Evolutionary conservation across 2,329 filamentous ascomycete species (phyloP), one percentile per base, ranked within the genome.

Genomic region (Diaporthe vaccinii): DNA sequence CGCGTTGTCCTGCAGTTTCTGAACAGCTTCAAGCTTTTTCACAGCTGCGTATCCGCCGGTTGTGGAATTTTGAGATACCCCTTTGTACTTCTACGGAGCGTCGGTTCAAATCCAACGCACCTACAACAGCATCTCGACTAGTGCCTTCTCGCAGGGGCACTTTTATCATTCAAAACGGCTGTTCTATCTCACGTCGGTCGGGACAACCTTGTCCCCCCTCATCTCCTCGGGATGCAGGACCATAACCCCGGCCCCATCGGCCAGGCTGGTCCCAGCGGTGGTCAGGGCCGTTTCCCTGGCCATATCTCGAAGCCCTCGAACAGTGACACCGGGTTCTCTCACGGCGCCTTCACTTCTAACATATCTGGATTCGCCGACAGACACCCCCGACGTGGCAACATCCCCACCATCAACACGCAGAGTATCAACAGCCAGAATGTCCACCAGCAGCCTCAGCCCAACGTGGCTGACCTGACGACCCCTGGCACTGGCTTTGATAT

Each of bases 401-500:
- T 98, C 81, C 95, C 96, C 78, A 92, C 93, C 78, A 98, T 98
- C 87, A 98, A 98, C 85, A 98, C 97, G 31, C 92, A 93, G 82
- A 87, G 91, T 77, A 89, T 93, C 84, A 84, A 81, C 79, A 88
- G 84, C 74, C 84, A 84, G 76, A 76, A 58, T 28, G 53, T 75
- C 28, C 78, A 79, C 36, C 78, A 82, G 73, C 80, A 84, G 28
- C 84, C 85, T 39, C 84, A 85, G 70, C 89, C 90, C 81, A 91
- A 89, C 83, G 87, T 86, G 76, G 90, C 89, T 80, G 95, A 98
- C 78, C 91, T 98, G 91, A 89, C 93, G 79, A 96, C 94, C 34
- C 96, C 97, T 22, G 95, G 94, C 58, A 96, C 95, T 71, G 95
- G 91, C 58, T 98, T 95, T 82, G 97, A 98, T 82, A 98, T 98